These are phyloP conservation scores for Bruguiera sexangula DNA, from an alignment of 345 rosid genomes.

Conservation along the genomic window DNA sequence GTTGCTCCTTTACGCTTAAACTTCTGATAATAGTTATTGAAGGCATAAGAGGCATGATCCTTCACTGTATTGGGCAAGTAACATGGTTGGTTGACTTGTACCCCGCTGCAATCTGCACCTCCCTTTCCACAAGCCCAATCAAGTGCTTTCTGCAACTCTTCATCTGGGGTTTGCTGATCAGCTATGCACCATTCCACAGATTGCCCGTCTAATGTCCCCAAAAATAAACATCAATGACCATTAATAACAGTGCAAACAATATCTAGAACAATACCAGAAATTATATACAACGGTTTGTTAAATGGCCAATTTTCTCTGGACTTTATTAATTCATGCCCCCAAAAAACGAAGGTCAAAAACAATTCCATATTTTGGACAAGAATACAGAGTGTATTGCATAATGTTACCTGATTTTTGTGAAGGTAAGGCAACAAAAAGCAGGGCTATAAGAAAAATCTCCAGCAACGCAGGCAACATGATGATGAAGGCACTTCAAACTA, in stretches of 20 bases:
- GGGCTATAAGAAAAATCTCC: conserved; percentile 14
- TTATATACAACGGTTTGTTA: too few species aligned
- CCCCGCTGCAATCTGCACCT: conserved; percentile 49
- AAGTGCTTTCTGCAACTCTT: conserved; percentile 46
- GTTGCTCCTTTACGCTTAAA: conserved; percentile 57
- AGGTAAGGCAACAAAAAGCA: conserved; percentile 13
- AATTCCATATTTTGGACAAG: not conserved
- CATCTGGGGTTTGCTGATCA: conserved; percentile 55
- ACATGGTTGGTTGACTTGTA: conserved; percentile 42
- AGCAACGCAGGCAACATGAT: conserved; percentile 23
- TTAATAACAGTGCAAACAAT: too few species aligned
- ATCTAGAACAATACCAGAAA: too few species aligned
- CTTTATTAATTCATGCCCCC: too few species aligned
- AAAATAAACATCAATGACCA: not conserved
- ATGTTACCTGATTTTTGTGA: conserved; percentile 31
- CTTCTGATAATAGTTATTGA: conserved; percentile 59
- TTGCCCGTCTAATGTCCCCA: conserved; percentile 29
- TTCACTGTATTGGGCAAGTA: conserved; percentile 40
- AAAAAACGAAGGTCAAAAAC: not conserved
- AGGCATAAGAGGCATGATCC: conserved; percentile 60
- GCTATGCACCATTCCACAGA: conserved; percentile 67
- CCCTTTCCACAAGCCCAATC: conserved; percentile 69
- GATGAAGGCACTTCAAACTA: not conserved
- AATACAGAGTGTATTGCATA: not conserved
- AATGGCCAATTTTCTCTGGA: too few species aligned